Base-by-base conservation (phyloP, 257 asterid species). In the Nicotiana obtusifolia region DNA sequence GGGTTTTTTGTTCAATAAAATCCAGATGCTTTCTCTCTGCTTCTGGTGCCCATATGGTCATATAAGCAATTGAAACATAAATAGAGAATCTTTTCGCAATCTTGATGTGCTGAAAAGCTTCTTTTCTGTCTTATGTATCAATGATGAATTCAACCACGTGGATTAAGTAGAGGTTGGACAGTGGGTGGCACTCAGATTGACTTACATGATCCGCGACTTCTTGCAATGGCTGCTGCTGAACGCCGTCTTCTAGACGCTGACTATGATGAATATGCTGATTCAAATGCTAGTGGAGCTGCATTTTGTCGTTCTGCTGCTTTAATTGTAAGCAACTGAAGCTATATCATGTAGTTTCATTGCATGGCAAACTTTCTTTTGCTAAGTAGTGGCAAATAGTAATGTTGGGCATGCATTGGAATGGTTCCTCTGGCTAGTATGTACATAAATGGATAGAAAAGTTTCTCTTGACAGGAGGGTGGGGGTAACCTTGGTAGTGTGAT, bases 221-320 rank as follows among this genome's bases (percentile, higher is more conserved):
- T 89, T 47, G 90, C 90, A 7, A 84, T 89, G 89, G 92, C 90
- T 10, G 86, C 86, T 4, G 88, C 92, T 7, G 90, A 89, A 80
- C 88, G 82, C 31, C 92, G 79, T 64, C 84, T 89, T 80, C 83
- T 87, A 14, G 92, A 87, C 24, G 81, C 89, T 26, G 88, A 89
- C 19, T 87, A 84, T 86, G 90, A 86, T 77, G 92, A 89, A 30
- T 87, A 87, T 81, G 73, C 85, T 54, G 89, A 84, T 82, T 82
- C 86, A 80, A 87, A 44, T 84, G 86, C 89, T 64, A 89, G 86
- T 76, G 90, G 92, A 81, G 89, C 90, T 79, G 92, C 89, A 81
- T 89, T 89, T 84, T 87, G 84, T 53, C 92, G 92, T 4, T 87
- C 90, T 80, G 89, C 82, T 80, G 90, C 89, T 81, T 83, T 87